These are phyloP conservation scores for Scedosporium aurantiacum DNA, from an alignment of 2,329 filamentous ascomycete genomes.

Conservation along the genomic window DNA sequence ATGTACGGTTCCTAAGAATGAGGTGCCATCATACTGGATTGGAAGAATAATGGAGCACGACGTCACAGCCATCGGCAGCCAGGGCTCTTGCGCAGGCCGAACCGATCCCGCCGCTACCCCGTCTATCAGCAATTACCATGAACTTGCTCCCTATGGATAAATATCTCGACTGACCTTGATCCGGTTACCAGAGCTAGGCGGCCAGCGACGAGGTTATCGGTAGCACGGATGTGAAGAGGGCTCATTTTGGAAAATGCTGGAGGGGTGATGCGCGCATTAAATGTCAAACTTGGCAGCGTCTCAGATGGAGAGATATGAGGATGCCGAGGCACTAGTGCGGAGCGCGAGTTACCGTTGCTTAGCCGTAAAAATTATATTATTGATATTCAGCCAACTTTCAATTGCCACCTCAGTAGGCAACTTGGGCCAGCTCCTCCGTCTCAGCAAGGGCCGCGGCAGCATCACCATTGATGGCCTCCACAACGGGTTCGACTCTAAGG, in stretches of 20 bases:
- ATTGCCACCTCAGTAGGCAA: too few relatives aligned
- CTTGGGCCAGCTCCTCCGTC: constrained; percentile 21
- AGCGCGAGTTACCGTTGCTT: too few relatives aligned
- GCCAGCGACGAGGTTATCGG: constrained; percentile 16
- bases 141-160: background rate
- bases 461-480: constrained; percentile 46
- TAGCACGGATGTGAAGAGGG: constrained; percentile 10
- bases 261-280: too few relatives aligned
- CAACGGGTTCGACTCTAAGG: constrained; percentile 45
- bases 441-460: constrained; percentile 41
- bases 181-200: constrained; percentile 23
- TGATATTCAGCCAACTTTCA: too few relatives aligned
- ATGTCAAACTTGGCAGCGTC: too few relatives aligned
- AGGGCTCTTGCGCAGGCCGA: constrained; percentile 20
- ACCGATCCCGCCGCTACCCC: constrained; percentile 22
- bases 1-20: background rate
- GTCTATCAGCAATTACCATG: background rate
- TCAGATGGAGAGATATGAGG: too few relatives aligned
- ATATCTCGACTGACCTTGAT: constrained; percentile 15
- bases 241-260: background rate
- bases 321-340: too few relatives aligned
- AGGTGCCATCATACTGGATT: constrained; percentile 16
- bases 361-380: too few relatives aligned
- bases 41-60: constrained; percentile 22
- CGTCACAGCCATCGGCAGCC: constrained; percentile 23